Conservation (phyloP, 2,329 filamentous ascomycete species). For the Fusarium verrucosum region DNA sequence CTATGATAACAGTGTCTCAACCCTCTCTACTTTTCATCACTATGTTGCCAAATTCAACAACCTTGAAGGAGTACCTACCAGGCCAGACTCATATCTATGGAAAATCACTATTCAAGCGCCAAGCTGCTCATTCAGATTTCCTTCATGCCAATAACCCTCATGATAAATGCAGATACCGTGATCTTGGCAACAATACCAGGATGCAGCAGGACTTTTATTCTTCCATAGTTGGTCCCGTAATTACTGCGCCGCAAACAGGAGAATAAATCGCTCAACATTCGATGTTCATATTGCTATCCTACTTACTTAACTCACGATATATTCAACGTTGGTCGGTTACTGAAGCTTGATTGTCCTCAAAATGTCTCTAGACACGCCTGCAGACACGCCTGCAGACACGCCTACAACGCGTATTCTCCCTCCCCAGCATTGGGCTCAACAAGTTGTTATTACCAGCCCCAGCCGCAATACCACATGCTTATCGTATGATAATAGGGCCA, state of each 20-base stretch:
- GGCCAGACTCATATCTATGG: too few relatives aligned
- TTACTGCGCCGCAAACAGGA: neutral
- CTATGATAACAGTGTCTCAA: too few relatives aligned
- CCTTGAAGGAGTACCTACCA: too few relatives aligned
- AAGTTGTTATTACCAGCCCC: neutral
- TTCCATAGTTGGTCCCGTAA: neutral
- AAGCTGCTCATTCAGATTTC: too few relatives aligned
- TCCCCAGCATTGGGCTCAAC: neutral
- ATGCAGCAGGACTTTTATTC: neutral
- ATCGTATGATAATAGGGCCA: neutral
- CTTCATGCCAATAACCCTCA: too few relatives aligned
- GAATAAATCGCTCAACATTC: neutral
- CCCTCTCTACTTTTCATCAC: too few relatives aligned
- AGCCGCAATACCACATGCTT: accelerated
- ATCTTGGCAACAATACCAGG: neutral
- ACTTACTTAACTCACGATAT: too few relatives aligned
- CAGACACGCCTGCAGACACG: neutral
- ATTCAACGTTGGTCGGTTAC: too few relatives aligned
- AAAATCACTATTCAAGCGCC: too few relatives aligned
- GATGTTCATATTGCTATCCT: too few relatives aligned
- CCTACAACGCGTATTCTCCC: neutral
- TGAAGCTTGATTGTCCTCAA: neutral
- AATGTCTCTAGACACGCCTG: neutral
- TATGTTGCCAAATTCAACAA: too few relatives aligned
- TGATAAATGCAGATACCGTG: too few relatives aligned